phyloP scores from a whole-genome alignment of 768 basidiomycete genomes.

The Lentinula detonsa region DNA sequence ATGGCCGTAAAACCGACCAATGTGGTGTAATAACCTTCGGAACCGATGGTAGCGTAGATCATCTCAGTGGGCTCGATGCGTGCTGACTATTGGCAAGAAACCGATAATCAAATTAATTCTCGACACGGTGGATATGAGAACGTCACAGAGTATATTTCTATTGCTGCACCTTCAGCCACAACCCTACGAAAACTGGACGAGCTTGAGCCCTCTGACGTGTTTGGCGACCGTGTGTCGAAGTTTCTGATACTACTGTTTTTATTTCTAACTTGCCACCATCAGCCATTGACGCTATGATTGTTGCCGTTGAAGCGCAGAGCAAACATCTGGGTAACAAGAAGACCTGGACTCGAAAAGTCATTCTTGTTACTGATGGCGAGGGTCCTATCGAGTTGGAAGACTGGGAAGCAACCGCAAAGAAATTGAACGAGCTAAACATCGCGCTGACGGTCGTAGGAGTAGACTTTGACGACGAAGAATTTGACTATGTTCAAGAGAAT shows the following conservation, averaged over 20 bases:
- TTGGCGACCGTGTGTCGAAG: constrained; percentile 59
- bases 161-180: constrained; percentile 56
- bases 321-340: constrained; percentile 62
- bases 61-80: not conserved
- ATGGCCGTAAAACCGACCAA: constrained; percentile 89
- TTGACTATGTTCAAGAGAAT: constrained; percentile 55
- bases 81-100: constrained; percentile 34
- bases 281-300: constrained; percentile 87
- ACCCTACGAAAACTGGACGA: constrained; percentile 64
- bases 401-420: constrained; percentile 63
- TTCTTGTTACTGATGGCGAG: constrained; percentile 84
- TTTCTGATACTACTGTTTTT: not conserved
- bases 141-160: constrained; percentile 63
- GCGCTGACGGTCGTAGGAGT: constrained; percentile 73
- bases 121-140: constrained; percentile 67
- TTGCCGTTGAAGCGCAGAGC: constrained; percentile 77
- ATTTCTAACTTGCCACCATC: not conserved
- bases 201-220: constrained; percentile 46
- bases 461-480: constrained; percentile 77
- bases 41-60: constrained; percentile 51
- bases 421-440: constrained; percentile 57
- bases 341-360: constrained; percentile 81
- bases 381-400: constrained; percentile 66
- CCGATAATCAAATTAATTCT: constrained; percentile 57
- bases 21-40: constrained; percentile 89